A percentile compares a stretch with the other conserved stretches of the same genome.
phyloP scores from a whole-genome alignment of 2,329 filamentous ascomycete species.

The Teratosphaeria pseudoeucalypti region DNA sequence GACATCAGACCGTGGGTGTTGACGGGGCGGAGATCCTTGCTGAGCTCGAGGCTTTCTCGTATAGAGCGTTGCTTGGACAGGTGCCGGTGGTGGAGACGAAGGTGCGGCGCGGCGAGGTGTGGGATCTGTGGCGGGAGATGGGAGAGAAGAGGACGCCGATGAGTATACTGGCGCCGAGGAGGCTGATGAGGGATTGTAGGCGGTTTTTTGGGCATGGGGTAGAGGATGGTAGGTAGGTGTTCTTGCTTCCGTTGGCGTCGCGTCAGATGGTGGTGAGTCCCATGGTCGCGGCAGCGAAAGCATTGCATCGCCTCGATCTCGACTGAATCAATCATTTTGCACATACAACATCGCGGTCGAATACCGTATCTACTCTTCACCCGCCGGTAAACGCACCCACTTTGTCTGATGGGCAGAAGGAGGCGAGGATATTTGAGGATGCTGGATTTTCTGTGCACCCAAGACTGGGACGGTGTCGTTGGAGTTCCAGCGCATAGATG shows the following conservation, averaged over 20 bases:
- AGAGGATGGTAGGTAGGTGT: not conserved
- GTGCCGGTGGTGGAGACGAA: conserved; percentile 24
- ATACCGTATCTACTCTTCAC: no score
- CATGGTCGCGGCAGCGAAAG: not conserved
- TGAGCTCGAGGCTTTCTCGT: conserved; percentile 25
- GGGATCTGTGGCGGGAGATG: conserved; percentile 27
- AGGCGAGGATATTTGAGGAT: not conserved
- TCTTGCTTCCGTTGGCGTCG: not conserved
- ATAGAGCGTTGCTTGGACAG: conserved; percentile 23
- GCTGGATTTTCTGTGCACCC: not conserved
- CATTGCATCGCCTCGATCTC: no score
- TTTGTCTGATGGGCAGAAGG: not conserved
- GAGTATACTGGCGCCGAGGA: conserved; percentile 27
- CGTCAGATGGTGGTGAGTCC: not conserved
- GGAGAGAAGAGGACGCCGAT: conserved; percentile 21
- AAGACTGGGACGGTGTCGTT: not conserved
- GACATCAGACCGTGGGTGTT: conserved; percentile 28
- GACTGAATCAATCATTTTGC: no score
- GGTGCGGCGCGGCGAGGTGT: conserved; percentile 22
- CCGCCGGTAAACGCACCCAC: no score
- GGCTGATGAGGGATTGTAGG: conserved; percentile 21
- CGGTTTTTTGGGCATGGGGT: conserved; percentile 17
- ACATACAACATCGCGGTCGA: no score
- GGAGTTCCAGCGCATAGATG: not conserved
- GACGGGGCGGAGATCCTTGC: conserved; percentile 30